phyloP scores from a whole-genome alignment of 495 filamentous ascomycete genomes.

The Friedmanniomyces endolithicus region DNA sequence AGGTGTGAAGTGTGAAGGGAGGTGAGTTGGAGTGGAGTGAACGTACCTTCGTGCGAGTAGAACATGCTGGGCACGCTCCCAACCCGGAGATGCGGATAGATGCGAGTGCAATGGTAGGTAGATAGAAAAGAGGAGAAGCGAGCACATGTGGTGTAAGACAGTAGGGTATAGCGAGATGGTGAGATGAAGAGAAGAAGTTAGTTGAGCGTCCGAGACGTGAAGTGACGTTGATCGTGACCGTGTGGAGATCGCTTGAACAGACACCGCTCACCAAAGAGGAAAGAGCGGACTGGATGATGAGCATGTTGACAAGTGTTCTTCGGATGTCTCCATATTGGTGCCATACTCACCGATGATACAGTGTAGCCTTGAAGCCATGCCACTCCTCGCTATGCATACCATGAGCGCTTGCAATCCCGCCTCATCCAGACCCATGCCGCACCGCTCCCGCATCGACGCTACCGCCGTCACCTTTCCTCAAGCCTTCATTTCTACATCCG shows the following conservation, averaged over 20 bases:
- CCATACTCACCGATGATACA: background rate
- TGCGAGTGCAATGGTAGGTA: background rate
- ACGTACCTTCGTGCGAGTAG: conserved; percentile 80
- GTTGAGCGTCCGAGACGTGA: background rate
- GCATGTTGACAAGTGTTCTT: background rate
- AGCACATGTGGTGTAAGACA: no score
- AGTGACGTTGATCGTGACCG: conserved; percentile 5
- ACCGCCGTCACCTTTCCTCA: background rate
- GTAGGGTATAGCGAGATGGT: no score
- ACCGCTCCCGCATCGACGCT: background rate
- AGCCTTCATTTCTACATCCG: background rate
- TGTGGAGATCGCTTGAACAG: background rate
- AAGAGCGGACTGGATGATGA: background rate
- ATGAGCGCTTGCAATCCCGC: no score
- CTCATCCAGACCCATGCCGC: no score
- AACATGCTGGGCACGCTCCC: conserved; percentile 47
- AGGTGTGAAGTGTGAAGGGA: background rate
- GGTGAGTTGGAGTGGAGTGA: background rate
- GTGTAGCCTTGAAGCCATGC: no score
- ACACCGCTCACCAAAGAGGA: background rate
- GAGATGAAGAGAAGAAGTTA: no score
- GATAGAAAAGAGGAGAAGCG: no score
- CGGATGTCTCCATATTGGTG: background rate
- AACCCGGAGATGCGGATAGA: background rate
- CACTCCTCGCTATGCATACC: no score